Conservation (phyloP, 2,329 filamentous ascomycete species). For the Triangularia verruculosa region DNA sequence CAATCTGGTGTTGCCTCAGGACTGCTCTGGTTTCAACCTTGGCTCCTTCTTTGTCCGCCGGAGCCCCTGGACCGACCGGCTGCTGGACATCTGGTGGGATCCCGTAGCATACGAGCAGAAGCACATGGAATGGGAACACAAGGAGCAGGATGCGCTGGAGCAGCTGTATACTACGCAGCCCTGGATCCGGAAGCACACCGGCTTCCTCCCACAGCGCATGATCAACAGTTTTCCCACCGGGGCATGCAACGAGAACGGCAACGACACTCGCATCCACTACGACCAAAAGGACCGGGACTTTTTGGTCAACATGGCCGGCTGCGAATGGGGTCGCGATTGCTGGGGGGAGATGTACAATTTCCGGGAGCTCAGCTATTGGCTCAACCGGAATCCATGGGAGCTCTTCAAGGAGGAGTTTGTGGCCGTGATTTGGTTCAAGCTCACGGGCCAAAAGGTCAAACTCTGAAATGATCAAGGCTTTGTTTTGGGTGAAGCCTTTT, state of each 20-base stretch:
- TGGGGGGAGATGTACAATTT: conserved; percentile 98
- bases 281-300: conserved; percentile 83
- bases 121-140: conserved; percentile 99
- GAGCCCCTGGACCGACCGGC: conserved; percentile 82
- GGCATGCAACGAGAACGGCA: conserved; percentile 76
- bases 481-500: not conserved
- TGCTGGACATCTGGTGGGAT: conserved; percentile 98
- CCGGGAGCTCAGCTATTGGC: conserved; percentile 82
- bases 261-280: conserved; percentile 81
- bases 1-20: conserved; percentile 85
- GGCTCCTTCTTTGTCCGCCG: conserved; percentile 91
- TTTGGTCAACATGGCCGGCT: conserved; percentile 97
- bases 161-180: conserved; percentile 88
- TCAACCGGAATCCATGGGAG: conserved; percentile 84
- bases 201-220: conserved; percentile 84
- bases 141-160: conserved; percentile 94
- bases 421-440: conserved; percentile 59
- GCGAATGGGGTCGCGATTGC: conserved; percentile 94
- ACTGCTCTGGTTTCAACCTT: conserved; percentile 93
- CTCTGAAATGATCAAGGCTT: conserved; percentile 41
- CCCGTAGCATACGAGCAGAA: conserved; percentile 96
- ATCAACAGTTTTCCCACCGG: conserved; percentile 93
- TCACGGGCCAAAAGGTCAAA: conserved; percentile 60
- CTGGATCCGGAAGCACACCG: conserved; percentile 86
- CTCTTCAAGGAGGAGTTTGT: conserved; percentile 65